Evolutionary conservation across 257 asterid species (phyloP), one percentile per base, ranked within the genome.

Genomic region (Gentiana straminea): DNA sequence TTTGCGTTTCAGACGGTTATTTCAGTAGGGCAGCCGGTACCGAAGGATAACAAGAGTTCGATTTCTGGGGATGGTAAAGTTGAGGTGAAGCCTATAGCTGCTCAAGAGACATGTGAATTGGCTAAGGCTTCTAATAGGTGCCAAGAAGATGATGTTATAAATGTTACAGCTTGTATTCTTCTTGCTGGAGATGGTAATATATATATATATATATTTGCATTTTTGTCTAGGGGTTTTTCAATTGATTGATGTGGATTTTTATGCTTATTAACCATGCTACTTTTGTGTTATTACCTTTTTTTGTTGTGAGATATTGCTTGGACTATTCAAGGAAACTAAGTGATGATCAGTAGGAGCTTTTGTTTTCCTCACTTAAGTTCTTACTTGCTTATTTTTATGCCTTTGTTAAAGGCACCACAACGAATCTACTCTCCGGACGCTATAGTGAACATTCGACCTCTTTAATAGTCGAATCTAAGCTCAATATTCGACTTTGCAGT

Each of bases 101-200:
- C 4, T 8, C 9, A 46, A 43, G 70, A 35, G 37, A 55, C 37
- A 8, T 79, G 88, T 37, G 77, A 66, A 5, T 6, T 15, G 59
- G 24, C 24, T 24, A 24, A 24, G 24, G 73, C 60, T 41, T 38
- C 52, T 46, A 52, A 58, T 41, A 70, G 74, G 71, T 84, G 94
- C 67, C 68, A 33, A 48, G 24, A 24, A 24, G 52, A 76, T 52
- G 70, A 63, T 68, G 72, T 58, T 60, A 64, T 54, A 64, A 65
- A 52, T 43, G 38, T 84, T 58, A 75, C 74, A 41, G 84, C 86
- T n/a, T 82, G 94, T 61, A 58, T 76, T 10, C 76, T 82, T 24
- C 77, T 77, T 48, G 62, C 61, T 41, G 73, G 68, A 62, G 59
- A 64, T 34, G 83, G 86, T 82, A 62, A 54, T 34, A 24, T 24